These are phyloP conservation scores for Microdochium trichocladiopsis DNA, from an alignment of 2,329 filamentous ascomycete species.

Conservation along the genomic window DNA sequence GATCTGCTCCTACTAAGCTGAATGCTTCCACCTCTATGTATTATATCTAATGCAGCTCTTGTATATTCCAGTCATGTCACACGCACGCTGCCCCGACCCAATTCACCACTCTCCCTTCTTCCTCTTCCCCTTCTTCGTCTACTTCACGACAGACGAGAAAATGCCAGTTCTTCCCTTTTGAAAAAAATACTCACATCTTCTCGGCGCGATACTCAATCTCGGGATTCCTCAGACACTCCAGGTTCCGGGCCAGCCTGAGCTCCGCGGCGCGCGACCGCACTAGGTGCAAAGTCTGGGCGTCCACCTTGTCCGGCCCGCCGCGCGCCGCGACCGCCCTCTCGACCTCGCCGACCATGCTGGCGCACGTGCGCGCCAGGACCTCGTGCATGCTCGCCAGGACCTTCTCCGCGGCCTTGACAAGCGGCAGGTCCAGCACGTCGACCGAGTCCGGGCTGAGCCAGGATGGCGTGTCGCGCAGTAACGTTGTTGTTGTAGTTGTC, in stretches of 20 bases:
- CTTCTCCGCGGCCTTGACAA: constrained; percentile 77
- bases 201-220: constrained; percentile 54
- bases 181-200: constrained; percentile 27
- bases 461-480: constrained; percentile 44
- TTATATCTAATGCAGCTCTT: no score
- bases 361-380: constrained; percentile 63
- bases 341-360: constrained; percentile 49
- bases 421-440: constrained; percentile 61
- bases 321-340: constrained; percentile 31
- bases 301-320: constrained; percentile 34
- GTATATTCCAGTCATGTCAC: no score
- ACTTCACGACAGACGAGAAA: no score
- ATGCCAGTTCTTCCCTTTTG: constrained; percentile 1
- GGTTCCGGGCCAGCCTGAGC: constrained; percentile 72
- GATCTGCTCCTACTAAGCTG: no score
- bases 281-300: constrained; percentile 55
- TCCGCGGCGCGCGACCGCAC: constrained; percentile 80
- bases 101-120: no score
- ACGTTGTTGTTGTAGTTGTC: constrained; percentile 14
- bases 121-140: no score
- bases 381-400: constrained; percentile 91
- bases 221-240: constrained; percentile 61
- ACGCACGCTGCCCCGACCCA: no score
- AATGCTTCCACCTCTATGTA: no score
- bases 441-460: constrained; percentile 78